These are phyloP conservation scores for Diospyros lotus DNA, from an alignment of 148 eudicot species.

Conservation along the genomic window DNA sequence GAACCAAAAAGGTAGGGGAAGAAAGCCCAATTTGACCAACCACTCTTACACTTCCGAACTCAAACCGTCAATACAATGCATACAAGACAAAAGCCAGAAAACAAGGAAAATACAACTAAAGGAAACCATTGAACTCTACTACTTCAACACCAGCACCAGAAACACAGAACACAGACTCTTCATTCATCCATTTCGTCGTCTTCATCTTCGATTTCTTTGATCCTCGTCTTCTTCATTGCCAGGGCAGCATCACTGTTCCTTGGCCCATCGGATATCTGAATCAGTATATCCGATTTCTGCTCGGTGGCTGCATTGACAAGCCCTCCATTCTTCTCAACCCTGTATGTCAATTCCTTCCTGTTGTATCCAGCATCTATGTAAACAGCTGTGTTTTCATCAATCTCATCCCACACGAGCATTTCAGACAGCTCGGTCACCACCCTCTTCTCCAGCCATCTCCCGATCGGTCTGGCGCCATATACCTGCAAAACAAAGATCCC, in stretches of 20 bases:
- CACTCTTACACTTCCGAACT: no score
- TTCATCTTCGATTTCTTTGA: constrained; percentile 52
- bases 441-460: constrained; percentile 83
- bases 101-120: no score
- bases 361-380: constrained; percentile 48
- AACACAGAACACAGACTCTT: not conserved
- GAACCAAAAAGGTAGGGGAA: no score
- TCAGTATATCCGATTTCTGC: constrained; percentile 63
- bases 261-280: constrained; percentile 46
- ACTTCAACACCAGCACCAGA: no score
- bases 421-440: constrained; percentile 73
- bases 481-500: constrained; percentile 33
- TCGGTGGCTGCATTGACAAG: constrained; percentile 66
- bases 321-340: constrained; percentile 77
- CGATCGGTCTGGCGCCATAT: constrained; percentile 84
- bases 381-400: constrained; percentile 73
- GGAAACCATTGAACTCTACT: no score
- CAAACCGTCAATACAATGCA: no score
- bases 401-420: constrained; percentile 64
- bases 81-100: no score
- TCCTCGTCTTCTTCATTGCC: constrained; percentile 67
- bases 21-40: no score
- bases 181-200: constrained; percentile 46
- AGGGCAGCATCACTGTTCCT: constrained; percentile 38
- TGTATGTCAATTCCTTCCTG: constrained; percentile 34